These are phyloP conservation scores for Nasturtium officinale DNA, from an alignment of 345 rosid species.

Conservation along the genomic window DNA sequence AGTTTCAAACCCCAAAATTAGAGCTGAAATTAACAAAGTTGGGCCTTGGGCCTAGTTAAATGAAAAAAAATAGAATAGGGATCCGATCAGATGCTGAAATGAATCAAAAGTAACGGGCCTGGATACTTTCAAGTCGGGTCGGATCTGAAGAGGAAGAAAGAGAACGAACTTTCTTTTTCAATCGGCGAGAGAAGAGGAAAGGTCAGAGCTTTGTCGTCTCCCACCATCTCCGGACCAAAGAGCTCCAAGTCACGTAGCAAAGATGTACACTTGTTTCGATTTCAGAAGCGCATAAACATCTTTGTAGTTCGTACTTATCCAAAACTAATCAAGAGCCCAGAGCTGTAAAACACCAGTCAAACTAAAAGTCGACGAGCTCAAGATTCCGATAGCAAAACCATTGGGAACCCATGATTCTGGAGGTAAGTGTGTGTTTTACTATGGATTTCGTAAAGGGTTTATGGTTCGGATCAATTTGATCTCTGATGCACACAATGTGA, in stretches of 20 bases:
- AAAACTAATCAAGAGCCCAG: not conserved
- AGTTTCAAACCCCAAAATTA: too few species aligned
- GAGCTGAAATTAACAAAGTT: not conserved
- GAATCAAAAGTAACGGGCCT: conserved; percentile 15
- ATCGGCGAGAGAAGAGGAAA: conserved; percentile 30
- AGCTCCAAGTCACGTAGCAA: not conserved
- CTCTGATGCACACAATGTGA: not conserved
- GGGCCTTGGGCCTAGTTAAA: conserved; percentile 2
- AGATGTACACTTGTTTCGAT: not conserved
- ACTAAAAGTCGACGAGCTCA: not conserved
- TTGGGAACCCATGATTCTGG: not conserved
- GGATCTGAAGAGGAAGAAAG: conserved; percentile 22
- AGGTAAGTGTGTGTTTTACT: conserved; percentile 4
- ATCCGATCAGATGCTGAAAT: not conserved
- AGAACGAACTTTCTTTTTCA: not conserved
- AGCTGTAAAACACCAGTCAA: not conserved
- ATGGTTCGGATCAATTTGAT: not conserved
- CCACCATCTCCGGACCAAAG: conserved; percentile 24
- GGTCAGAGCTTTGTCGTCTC: conserved; percentile 6
- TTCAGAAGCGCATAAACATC: not conserved
- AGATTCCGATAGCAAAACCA: not conserved
- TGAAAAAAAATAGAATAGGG: not conserved
- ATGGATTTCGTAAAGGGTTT: not conserved
- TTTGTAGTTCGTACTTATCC: too few species aligned
- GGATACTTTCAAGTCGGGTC: conserved; percentile 26